These are phyloP conservation scores for Rhizopogon roseolus DNA, from an alignment of 768 basidiomycete genomes.

Conservation along the genomic window DNA sequence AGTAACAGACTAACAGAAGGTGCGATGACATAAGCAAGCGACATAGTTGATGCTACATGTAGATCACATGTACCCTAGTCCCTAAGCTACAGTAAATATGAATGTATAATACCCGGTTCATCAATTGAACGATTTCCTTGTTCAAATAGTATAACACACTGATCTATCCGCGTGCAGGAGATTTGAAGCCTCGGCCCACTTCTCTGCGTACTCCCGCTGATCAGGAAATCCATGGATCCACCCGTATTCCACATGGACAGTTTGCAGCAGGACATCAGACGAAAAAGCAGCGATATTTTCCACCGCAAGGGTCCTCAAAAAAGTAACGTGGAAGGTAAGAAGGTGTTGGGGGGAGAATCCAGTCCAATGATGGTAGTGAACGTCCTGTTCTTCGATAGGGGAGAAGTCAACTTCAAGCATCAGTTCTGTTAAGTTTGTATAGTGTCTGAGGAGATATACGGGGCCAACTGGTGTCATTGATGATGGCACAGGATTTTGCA, in stretches of 20 bases:
- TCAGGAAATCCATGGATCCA: slow-evolving; percentile 11
- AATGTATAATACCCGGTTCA: neutral
- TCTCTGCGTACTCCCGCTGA: slow-evolving; percentile 6
- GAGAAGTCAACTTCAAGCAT: slow-evolving; percentile 18
- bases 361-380: neutral
- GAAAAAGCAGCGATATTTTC: slow-evolving; percentile 19
- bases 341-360: neutral
- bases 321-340: slow-evolving; percentile 3
- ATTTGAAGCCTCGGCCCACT: slow-evolving; percentile 19
- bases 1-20: neutral
- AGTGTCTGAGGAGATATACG: slow-evolving; percentile 13
- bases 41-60: neutral
- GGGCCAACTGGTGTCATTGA: slow-evolving; percentile 15
- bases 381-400: slow-evolving; percentile 10
- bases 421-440: slow-evolving; percentile 4
- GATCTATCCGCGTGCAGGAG: slow-evolving; percentile 12
- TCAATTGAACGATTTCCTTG: neutral
- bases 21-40: neutral
- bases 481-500: neutral
- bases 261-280: slow-evolving; percentile 18
- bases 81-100: neutral
- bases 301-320: slow-evolving; percentile 16
- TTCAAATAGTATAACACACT: neutral
- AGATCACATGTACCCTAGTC: neutral
- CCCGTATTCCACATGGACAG: slow-evolving; percentile 5